Evolutionary conservation across 1,139 yeast genomes (phyloP), one percentile per base, ranked within the genome.

Genomic region (Pneumocystis sp.): DNA sequence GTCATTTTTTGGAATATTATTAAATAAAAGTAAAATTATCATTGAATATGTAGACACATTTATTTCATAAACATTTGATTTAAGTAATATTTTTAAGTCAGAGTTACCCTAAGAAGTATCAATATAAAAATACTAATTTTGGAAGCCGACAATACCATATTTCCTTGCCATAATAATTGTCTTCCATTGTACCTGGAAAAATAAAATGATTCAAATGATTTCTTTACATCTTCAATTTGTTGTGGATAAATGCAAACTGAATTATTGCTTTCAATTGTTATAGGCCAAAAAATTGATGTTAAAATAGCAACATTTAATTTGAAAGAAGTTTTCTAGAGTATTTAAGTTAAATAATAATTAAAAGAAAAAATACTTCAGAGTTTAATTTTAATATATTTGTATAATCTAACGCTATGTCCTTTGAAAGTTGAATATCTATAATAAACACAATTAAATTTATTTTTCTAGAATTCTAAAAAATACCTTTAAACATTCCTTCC

Each of bases 21-120:
- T 83, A 75, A 93, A 93, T 62, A 89, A 79, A 66, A 89, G 74
- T 75, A 93, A 81, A 29, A 93, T 84, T 0, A 87, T 77, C 62
- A 89, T 95, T 17, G 96, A 89, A 70, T 85, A 84, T 0, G 95
- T 82, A 0, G 96, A 85, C 82, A 91, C 80, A 70, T 85, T 88
- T 63, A 91, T 82, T 66, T 88, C 95, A 72, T 93, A 91, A 0
- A 87, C 83, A 63, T 84, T 81, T 60, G 83, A 81, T 7, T 86
- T 85, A 69, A 84, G 86, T 42, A 85, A 79, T 69, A 85, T 82
- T 64, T 86, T 79, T 59, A 66, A 45, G 56, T 74, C 72, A 2
- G 77, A 76, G 45, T 72, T 71, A 66, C 95, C 80, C 71, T 90
- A 97, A 69, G 87, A 84, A 1, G 89, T 83, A 0, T 96, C 96